Percentiles rank a stretch among this genome's conserved stretches.
phyloP scores from a whole-genome alignment of 2,329 filamentous ascomycete species.

The Penicillium sp. region DNA sequence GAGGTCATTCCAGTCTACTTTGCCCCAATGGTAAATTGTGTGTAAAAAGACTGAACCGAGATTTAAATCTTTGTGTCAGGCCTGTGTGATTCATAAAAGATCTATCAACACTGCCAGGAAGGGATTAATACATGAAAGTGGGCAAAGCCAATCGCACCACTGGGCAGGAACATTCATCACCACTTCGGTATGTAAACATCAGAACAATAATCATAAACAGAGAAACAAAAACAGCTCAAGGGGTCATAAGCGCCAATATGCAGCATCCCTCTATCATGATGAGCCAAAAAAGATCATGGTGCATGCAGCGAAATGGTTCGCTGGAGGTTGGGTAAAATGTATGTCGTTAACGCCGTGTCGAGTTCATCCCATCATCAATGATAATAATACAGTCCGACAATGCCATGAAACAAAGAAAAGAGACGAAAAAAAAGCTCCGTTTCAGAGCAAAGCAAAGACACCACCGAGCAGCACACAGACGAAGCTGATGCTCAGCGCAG shows the following conservation, averaged over 20 bases:
- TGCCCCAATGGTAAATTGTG: background rate
- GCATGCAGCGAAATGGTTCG: constrained; percentile 15
- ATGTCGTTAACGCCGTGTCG: constrained; percentile 27
- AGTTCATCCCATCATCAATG: constrained; percentile 31
- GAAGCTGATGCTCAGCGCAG: constrained; percentile 26
- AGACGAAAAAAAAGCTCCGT: background rate
- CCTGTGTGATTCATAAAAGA: constrained; percentile 7
- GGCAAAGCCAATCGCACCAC: background rate
- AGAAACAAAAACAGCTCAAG: constrained; percentile 2
- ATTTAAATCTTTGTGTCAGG: background rate
- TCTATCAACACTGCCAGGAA: constrained; percentile 6
- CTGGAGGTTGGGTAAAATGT: constrained; percentile 8
- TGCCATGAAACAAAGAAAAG: background rate
- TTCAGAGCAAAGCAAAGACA: constrained; percentile 31
- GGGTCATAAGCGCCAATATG: constrained; percentile 24
- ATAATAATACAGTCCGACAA: constrained; percentile 31
- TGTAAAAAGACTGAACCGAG: background rate
- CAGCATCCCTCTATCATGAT: constrained; percentile 19
- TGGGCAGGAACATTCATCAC: background rate
- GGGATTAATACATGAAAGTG: constrained; percentile 10
- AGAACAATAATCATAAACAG: constrained; percentile 17
- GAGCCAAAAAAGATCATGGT: constrained; percentile 17
- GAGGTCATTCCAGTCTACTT: background rate
- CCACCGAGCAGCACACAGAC: constrained; percentile 35
- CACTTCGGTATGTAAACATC: constrained; percentile 9